Evolutionary conservation across 257 asterid species (phyloP).

Genomic region (Gynochthodes officinalis): DNA sequence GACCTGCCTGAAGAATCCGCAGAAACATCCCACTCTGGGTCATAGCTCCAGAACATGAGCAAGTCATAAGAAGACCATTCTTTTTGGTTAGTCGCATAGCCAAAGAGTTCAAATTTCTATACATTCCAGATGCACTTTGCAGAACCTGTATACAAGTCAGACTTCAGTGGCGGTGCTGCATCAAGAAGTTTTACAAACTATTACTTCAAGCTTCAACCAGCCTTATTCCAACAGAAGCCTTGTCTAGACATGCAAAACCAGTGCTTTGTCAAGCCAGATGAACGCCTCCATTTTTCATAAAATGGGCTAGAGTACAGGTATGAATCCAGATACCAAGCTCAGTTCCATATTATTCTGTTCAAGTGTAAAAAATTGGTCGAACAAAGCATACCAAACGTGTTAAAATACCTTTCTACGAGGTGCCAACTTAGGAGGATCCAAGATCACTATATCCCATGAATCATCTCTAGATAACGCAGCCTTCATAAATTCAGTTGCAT

Average conservation of each 20-base stretch:
- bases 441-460: conserved; percentile 78
- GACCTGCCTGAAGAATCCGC: conserved; percentile 72
- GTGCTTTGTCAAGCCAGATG: not conserved
- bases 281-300: not conserved
- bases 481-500: conserved; percentile 80
- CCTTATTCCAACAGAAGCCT: not conserved
- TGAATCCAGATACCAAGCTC: not conserved
- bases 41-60: conserved; percentile 99
- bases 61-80: conserved; percentile 91
- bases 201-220: not conserved
- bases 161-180: not conserved
- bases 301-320: not conserved
- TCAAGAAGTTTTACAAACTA: not conserved
- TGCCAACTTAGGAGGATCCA: conserved; percentile 96
- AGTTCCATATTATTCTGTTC: not conserved
- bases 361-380: conserved; percentile 10
- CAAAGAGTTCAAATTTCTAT: conserved; percentile 79
- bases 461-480: conserved; percentile 61
- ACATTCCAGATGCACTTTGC: conserved; percentile 93
- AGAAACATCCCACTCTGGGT: conserved; percentile 92
- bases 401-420: conserved; percentile 67
- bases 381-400: not conserved
- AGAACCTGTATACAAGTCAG: conserved; percentile 64
- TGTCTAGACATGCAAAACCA: too few relatives aligned
- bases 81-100: conserved; percentile 82